Evolutionary conservation across 75 land plant genomes (phyloP), one percentile per base, ranked within the genome.

Genomic region (Cunninghamia lanceolata): DNA sequence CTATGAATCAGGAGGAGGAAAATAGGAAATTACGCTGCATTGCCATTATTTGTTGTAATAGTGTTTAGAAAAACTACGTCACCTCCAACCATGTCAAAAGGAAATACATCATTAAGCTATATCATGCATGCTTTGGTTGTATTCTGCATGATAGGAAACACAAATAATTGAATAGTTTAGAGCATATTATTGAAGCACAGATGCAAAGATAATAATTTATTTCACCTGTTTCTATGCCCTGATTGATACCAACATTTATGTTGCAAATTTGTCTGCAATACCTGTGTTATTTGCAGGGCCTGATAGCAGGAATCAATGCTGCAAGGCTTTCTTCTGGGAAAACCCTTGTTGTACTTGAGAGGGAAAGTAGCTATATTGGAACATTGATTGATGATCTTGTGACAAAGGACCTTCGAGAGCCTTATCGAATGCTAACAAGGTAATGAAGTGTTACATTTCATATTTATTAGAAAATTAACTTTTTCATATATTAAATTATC

Each of bases 351-450:
- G 93, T 96, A 56, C 94, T 98, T 35, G 99, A 98, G 88, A 94
- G 99, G 88, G 98, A 98, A 89, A 98, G 99, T 90, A 95, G 97
- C 86, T 98, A 92, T 85, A 95, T 98, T 54, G 99, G 99, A 40
- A 98, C 99, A 47, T 85, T 98, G 82, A 96, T 98, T 87, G 99
- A 98, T 91, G 99, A 98, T 89, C 92, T 98, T 71, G 96, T 98
- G n/a, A 96, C 99, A 9, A 98, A 98, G 88, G 98, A 98, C 76
- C 93, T 98, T 71, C 90, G 99, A 34, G 99, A 98, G 90, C 99
- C 99, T 84, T 98, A 98, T 85, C 98, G 99, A 35, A 95, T 98
- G 98, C 86, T 98, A 75, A 98, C 99, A 87, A 98, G 99, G 99
- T 96, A 90, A 83, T 32, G 54, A 11, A 16, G 1, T 34, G 19